These are phyloP conservation scores for Russula sp. DNA, from an alignment of 768 basidiomycete species.

Conservation along the genomic window DNA sequence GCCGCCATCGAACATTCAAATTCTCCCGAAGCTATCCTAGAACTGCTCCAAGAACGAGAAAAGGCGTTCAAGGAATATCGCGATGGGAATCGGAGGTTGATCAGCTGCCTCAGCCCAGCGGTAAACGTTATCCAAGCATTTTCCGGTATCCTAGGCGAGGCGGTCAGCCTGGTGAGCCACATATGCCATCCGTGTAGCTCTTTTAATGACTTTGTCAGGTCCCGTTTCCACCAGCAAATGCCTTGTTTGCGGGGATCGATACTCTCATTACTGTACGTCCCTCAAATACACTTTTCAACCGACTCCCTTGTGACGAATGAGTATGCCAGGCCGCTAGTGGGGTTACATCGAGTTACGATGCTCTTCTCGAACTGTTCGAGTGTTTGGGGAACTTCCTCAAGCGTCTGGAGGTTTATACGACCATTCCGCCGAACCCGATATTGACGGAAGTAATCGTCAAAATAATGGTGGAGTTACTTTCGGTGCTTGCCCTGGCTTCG, in stretches of 20 bases:
- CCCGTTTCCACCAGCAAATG: background rate
- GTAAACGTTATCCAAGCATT: slow-evolving; percentile 1
- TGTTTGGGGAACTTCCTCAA: background rate
- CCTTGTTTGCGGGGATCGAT: background rate
- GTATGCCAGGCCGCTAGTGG: background rate
- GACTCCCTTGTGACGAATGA: background rate
- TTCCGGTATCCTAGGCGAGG: background rate
- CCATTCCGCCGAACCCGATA: background rate
- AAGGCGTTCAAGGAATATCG: slow-evolving; percentile 7
- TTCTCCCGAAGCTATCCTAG: slow-evolving; percentile 1
- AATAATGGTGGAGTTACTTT: slow-evolving; percentile 7
- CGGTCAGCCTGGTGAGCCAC: background rate
- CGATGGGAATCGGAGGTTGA: background rate
- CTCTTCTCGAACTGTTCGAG: slow-evolving; percentile 3
- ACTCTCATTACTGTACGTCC: background rate
- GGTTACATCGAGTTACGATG: slow-evolving; percentile 5
- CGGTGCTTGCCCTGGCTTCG: background rate
- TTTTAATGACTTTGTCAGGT: background rate
- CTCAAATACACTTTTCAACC: background rate
- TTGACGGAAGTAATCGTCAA: background rate
- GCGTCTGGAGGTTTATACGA: background rate
- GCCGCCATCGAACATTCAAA: background rate
- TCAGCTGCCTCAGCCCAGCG: background rate
- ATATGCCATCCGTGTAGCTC: too few relatives aligned
- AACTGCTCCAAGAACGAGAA: background rate